Percentiles rank a stretch among this genome's conserved stretches.
These are phyloP conservation scores for Boletus bicolor DNA, from an alignment of 768 basidiomycete species.

Conservation along the genomic window DNA sequence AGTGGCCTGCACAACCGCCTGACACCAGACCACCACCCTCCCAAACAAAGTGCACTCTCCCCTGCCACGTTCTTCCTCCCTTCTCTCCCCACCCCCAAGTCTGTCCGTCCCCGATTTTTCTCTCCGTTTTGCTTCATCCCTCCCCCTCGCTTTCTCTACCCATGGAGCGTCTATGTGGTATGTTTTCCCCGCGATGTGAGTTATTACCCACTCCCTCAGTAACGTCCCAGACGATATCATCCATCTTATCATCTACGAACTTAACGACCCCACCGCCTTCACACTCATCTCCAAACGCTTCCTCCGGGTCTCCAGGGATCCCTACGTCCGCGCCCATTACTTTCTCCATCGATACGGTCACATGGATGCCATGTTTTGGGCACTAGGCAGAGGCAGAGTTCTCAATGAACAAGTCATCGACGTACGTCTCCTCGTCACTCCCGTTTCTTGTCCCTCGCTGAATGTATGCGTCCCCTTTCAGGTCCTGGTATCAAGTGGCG, in stretches of 20 bases:
- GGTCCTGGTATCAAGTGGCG: slow-evolving; percentile 74
- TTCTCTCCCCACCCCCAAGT: not conserved
- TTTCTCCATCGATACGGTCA: slow-evolving; percentile 72
- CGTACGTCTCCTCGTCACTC: slow-evolving; percentile 41
- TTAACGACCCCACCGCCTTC: slow-evolving; percentile 61
- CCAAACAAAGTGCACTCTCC: slow-evolving; percentile 28
- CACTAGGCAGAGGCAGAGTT: slow-evolving; percentile 68
- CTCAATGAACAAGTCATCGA: slow-evolving; percentile 65
- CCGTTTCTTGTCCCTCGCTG: slow-evolving; percentile 17
- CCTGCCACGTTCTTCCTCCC: slow-evolving; percentile 1
- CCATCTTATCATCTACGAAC: slow-evolving; percentile 69
- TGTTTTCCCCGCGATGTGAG: slow-evolving; percentile 28
- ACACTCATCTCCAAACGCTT: slow-evolving; percentile 57
- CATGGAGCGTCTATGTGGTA: slow-evolving; percentile 71
- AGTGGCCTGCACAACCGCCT: slow-evolving; percentile 32
- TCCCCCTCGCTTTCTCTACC: slow-evolving; percentile 3
- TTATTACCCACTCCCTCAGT: slow-evolving; percentile 10
- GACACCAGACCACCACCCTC: slow-evolving; percentile 34
- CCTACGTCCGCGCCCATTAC: slow-evolving; percentile 75
- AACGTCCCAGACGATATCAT: slow-evolving; percentile 54
- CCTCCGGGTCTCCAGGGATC: slow-evolving; percentile 61
- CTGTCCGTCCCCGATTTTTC: slow-evolving; percentile 3
- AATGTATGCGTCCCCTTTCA: slow-evolving; percentile 34
- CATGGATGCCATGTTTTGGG: slow-evolving; percentile 69
- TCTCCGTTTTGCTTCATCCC: not conserved